Conservation (phyloP, 1,284 basidiomycete species). For the Rhodotorula sp. region DNA sequence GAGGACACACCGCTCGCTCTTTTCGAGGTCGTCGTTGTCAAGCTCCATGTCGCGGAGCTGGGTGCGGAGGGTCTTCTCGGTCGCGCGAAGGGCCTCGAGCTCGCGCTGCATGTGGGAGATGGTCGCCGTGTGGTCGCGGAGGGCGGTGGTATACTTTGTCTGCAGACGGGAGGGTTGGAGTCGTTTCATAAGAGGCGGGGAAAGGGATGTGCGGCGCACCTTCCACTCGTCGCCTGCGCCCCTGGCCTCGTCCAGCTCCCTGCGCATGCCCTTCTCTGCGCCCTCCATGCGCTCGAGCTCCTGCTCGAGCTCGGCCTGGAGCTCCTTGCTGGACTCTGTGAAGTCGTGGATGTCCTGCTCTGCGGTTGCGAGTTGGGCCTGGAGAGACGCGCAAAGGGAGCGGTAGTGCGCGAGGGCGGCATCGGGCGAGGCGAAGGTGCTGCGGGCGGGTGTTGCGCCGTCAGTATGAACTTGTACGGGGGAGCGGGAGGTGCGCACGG, state of each 20-base stretch:
- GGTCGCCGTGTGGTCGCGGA: constrained; percentile 85
- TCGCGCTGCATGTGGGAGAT: constrained; percentile 83
- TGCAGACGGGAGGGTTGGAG: constrained; percentile 49
- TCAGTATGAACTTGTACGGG: background rate
- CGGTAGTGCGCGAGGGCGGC: constrained; percentile 38
- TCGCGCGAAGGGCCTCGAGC: constrained; percentile 61
- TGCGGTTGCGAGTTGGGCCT: constrained; percentile 40
- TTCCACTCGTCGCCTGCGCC: constrained; percentile 88
- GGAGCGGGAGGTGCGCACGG: constrained; percentile 1
- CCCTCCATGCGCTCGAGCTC: constrained; percentile 86
- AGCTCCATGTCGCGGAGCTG: constrained; percentile 73
- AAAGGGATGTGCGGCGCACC: constrained; percentile 56
- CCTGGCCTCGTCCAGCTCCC: constrained; percentile 72
- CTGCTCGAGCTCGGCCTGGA: constrained; percentile 87
- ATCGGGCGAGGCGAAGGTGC: constrained; percentile 24
- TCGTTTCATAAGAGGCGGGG: background rate
- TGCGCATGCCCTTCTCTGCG: constrained; percentile 75
- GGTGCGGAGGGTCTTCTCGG: constrained; percentile 41
- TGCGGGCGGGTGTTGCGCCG: background rate
- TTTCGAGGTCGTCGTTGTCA: constrained; percentile 91
- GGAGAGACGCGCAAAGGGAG: constrained; percentile 22
- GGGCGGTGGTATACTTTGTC: constrained; percentile 83
- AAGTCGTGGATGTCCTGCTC: constrained; percentile 67
- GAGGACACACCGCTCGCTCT: constrained; percentile 40
- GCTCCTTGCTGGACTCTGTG: constrained; percentile 83